Percentiles rank a stretch among this genome's conserved stretches.
Evolutionary conservation across 1,139 yeast genomes (phyloP).

Genomic region (Taiozyma sp.): DNA sequence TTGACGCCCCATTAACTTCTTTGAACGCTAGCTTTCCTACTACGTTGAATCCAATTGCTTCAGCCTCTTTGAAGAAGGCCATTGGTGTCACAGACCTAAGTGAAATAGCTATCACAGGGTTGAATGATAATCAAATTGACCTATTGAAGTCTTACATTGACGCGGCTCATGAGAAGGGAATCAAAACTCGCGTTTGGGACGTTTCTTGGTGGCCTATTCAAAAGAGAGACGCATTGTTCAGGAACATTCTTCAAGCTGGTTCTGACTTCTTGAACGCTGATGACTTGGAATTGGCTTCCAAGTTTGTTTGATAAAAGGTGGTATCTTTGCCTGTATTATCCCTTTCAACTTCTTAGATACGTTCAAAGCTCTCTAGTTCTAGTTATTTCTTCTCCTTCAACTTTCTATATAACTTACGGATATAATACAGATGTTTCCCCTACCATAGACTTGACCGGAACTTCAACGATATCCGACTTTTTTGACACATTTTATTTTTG

Average conservation of each 20-base stretch:
- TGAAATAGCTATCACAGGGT: slow-evolving; percentile 14
- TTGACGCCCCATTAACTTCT: slow-evolving; percentile 19
- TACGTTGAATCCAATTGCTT: slow-evolving; percentile 22
- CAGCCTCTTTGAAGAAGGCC: slow-evolving; percentile 14
- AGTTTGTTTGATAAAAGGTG: slow-evolving; percentile 4
- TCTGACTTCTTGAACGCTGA: slow-evolving; percentile 46
- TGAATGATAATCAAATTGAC: slow-evolving; percentile 26
- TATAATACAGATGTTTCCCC: neutral
- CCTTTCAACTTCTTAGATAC: neutral
- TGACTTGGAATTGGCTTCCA: slow-evolving; percentile 30
- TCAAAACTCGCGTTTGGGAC: slow-evolving; percentile 48
- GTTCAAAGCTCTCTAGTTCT: neutral
- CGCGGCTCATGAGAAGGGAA: slow-evolving; percentile 33
- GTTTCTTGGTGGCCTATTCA: slow-evolving; percentile 45
- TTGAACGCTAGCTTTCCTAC: slow-evolving; percentile 15
- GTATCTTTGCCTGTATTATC: neutral
- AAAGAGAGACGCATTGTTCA: slow-evolving; percentile 37
- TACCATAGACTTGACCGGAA: neutral
- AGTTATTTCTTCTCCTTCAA: neutral
- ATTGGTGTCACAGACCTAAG: slow-evolving; percentile 7
- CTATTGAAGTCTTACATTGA: slow-evolving; percentile 27
- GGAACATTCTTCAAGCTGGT: slow-evolving; percentile 32
- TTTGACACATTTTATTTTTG: neutral
- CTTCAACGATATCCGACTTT: neutral
- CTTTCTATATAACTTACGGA: neutral